Evolutionary conservation across 2,329 filamentous ascomycete species (phyloP).

Genomic region (Cercospora citrullina): DNA sequence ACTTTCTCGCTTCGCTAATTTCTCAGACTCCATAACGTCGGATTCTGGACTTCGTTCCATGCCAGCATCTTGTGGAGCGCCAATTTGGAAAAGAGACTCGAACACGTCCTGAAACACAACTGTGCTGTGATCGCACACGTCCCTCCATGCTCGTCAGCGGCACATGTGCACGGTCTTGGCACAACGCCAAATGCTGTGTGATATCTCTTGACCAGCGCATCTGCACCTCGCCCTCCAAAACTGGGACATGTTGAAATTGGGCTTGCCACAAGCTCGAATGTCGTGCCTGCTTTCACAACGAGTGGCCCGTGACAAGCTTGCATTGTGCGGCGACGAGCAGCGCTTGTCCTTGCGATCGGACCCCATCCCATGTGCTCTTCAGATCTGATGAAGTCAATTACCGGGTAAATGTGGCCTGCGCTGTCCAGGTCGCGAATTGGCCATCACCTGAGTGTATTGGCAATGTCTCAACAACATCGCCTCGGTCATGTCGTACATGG

Average conservation of each 20-base stretch:
- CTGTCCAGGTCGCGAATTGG: not conserved
- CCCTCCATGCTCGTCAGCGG: not conserved
- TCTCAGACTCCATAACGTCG: constrained; percentile 44
- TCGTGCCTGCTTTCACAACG: not conserved
- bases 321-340: not conserved
- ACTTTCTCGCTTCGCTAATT: not conserved
- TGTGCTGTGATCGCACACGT: not conserved
- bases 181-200: not conserved
- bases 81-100: not conserved
- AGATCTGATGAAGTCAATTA: not conserved
- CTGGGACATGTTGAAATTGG: not conserved
- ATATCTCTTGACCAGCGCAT: not conserved
- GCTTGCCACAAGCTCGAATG: not conserved
- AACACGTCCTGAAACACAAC: not conserved
- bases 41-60: constrained; percentile 48
- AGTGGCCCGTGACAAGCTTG: not conserved
- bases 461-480: not conserved
- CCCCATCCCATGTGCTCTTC: constrained; percentile 1
- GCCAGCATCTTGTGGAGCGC: constrained; percentile 10
- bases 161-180: not conserved
- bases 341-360: not conserved
- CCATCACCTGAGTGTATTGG: not conserved
- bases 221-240: not conserved
- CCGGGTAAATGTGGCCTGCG: not conserved
- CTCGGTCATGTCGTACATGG: not conserved